phyloP scores from a whole-genome alignment of 768 basidiomycete genomes.

The Crepidotus variabilis region DNA sequence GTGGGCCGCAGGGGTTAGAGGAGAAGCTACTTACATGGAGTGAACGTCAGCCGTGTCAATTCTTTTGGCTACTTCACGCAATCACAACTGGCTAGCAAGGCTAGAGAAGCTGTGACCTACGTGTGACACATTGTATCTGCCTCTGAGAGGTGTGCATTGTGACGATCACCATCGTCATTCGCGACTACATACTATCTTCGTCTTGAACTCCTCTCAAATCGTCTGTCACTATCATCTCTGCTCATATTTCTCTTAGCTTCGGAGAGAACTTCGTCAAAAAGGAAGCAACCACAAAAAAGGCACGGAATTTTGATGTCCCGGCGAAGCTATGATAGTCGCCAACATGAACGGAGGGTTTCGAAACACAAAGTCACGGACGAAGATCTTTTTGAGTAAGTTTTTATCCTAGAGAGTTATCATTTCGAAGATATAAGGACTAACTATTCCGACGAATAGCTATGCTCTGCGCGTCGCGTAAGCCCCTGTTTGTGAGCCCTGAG shows the following conservation, averaged over 20 bases:
- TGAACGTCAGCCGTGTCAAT: too few relatives aligned
- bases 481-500: constrained; percentile 9
- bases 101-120: background rate
- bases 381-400: constrained; percentile 74
- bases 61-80: too few relatives aligned
- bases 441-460: constrained; percentile 46
- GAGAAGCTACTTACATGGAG: too few relatives aligned
- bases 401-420: constrained; percentile 8
- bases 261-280: too few relatives aligned
- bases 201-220: background rate
- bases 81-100: too few relatives aligned
- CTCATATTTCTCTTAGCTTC: too few relatives aligned
- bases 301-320: constrained; percentile 48
- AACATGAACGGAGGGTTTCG: constrained; percentile 70
- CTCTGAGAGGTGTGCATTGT: background rate
- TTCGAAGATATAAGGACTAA: background rate
- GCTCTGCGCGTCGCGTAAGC: constrained; percentile 81
- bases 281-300: too few relatives aligned
- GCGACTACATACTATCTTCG: background rate
- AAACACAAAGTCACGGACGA: constrained; percentile 80
- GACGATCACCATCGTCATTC: background rate
- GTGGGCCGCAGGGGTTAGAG: too few relatives aligned
- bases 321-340: constrained; percentile 69
- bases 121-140: background rate
- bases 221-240: background rate